Evolutionary conservation across 1,139 yeast genomes (phyloP).

Genomic region (Scheffersomyces stambukii): DNA sequence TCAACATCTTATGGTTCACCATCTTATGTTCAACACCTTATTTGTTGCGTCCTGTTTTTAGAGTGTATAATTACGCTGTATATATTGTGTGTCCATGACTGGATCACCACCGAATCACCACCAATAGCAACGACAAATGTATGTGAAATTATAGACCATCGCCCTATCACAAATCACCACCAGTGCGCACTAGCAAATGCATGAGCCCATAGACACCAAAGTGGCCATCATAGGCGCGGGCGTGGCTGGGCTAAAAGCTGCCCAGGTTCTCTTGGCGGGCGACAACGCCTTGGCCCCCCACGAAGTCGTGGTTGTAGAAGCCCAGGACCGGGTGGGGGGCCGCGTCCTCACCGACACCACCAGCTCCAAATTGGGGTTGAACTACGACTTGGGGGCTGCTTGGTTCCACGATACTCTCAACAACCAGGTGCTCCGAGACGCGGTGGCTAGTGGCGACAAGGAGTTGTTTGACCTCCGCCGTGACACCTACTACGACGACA

Average conservation of each 20-base stretch:
- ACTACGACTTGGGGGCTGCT: conserved; percentile 78
- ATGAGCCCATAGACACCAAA: too few relatives aligned
- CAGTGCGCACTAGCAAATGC: too few relatives aligned
- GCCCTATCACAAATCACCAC: too few relatives aligned
- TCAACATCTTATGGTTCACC: too few relatives aligned
- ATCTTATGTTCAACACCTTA: too few relatives aligned
- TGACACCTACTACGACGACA: conserved; percentile 52
- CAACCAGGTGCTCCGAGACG: conserved; percentile 46
- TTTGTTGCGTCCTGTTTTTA: too few relatives aligned
- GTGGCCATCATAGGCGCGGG: conserved; percentile 70
- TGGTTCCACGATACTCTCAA: conserved; percentile 82
- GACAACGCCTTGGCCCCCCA: conserved; percentile 26
- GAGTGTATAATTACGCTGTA: too few relatives aligned
- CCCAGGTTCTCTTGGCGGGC: conserved; percentile 46
- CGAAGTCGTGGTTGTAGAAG: conserved; percentile 44
- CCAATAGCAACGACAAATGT: too few relatives aligned
- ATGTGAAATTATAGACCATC: too few relatives aligned
- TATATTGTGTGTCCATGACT: too few relatives aligned
- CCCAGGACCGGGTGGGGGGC: conserved; percentile 50
- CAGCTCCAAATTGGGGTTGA: conserved; percentile 27
- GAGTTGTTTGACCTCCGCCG: conserved; percentile 17
- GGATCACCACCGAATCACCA: too few relatives aligned
- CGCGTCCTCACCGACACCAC: conserved; percentile 33
- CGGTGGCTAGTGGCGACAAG: too few relatives aligned
- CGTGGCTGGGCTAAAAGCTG: conserved; percentile 76